A percentile compares a stretch with the other conserved stretches of the same genome.
These are phyloP conservation scores for Uromyces viciae-fabae DNA, from an alignment of 1,284 basidiomycete species.

Conservation along the genomic window DNA sequence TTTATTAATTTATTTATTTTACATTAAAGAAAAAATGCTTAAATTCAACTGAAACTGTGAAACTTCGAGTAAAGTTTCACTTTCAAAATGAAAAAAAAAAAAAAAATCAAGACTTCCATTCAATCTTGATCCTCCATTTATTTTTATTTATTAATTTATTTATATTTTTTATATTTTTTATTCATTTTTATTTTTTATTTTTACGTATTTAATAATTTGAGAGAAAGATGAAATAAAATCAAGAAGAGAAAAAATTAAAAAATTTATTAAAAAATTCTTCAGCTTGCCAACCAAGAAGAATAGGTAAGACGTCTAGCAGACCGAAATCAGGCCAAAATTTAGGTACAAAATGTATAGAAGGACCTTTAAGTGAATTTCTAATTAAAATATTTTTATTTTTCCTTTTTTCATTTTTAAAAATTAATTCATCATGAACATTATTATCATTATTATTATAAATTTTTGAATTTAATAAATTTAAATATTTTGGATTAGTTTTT, in stretches of 20 bases:
- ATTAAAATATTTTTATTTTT: not conserved
- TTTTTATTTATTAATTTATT: not conserved
- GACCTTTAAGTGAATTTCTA: constrained; percentile 61
- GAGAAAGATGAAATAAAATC: not conserved
- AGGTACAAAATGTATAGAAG: constrained; percentile 85
- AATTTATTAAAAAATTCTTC: constrained; percentile 31
- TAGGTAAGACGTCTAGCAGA: constrained; percentile 75
- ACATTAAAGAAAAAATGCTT: too few species aligned
- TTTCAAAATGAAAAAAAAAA: too few species aligned
- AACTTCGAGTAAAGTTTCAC: too few species aligned
- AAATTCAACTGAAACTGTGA: too few species aligned
- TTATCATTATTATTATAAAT: not conserved
- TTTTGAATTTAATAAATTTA: constrained; percentile 11
- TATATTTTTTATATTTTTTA: not conserved
- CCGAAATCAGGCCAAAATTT: constrained; percentile 95
- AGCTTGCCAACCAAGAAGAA: constrained; percentile 75
- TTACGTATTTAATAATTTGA: constrained; percentile 76
- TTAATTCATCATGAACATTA: not conserved
- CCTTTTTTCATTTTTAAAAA: not conserved
- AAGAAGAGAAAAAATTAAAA: not conserved
- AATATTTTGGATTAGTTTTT: constrained; percentile 3
- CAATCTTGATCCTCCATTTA: not conserved
- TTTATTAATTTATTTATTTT: too few species aligned
- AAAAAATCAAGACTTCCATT: too few species aligned
- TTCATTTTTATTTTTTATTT: not conserved